Percentiles rank a stretch among this genome's conserved stretches.
Conservation (phyloP, 306 rosid species). For the Vigna mungo region DNA sequence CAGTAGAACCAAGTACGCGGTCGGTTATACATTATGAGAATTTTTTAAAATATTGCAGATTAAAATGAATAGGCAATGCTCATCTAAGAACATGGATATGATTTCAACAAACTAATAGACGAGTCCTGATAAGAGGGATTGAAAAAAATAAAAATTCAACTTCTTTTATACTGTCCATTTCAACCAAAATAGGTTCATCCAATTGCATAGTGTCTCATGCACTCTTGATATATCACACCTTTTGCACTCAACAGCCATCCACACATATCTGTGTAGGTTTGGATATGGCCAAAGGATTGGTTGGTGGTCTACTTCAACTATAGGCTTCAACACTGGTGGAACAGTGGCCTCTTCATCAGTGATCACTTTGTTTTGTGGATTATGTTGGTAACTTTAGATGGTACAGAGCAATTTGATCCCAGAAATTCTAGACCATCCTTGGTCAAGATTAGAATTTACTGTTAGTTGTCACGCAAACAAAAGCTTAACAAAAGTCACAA, state of each 20-base stretch:
- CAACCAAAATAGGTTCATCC: slow-evolving; percentile 22
- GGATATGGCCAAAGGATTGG: slow-evolving; percentile 15
- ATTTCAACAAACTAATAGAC: not conserved
- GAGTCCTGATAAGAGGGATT: not conserved
- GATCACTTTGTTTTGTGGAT: slow-evolving; percentile 9
- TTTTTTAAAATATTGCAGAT: slow-evolving; percentile 10
- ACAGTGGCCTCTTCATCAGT: slow-evolving; percentile 17
- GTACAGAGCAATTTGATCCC: slow-evolving; percentile 2
- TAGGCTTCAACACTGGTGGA: slow-evolving; percentile 31
- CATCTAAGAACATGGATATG: not conserved
- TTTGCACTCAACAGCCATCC: slow-evolving; percentile 5
- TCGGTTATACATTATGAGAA: not conserved
- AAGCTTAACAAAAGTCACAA: not conserved
- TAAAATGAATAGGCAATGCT: not conserved
- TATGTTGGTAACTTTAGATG: slow-evolving; percentile 29
- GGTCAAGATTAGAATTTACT: slow-evolving; percentile 22
- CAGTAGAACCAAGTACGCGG: not conserved
- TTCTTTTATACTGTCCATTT: not conserved
- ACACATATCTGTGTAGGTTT: slow-evolving; percentile 12
- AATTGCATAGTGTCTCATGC: not conserved
- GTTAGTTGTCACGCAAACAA: slow-evolving; percentile 22
- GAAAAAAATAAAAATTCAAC: not conserved
- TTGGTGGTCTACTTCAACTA: slow-evolving; percentile 9
- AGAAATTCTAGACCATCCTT: slow-evolving; percentile 18
- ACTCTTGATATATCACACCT: slow-evolving; percentile 18